Percentiles rank a stretch among this genome's conserved stretches.
phyloP scores from a whole-genome alignment of 1,284 basidiomycete species.

The Vanrija pseudolonga region DNA sequence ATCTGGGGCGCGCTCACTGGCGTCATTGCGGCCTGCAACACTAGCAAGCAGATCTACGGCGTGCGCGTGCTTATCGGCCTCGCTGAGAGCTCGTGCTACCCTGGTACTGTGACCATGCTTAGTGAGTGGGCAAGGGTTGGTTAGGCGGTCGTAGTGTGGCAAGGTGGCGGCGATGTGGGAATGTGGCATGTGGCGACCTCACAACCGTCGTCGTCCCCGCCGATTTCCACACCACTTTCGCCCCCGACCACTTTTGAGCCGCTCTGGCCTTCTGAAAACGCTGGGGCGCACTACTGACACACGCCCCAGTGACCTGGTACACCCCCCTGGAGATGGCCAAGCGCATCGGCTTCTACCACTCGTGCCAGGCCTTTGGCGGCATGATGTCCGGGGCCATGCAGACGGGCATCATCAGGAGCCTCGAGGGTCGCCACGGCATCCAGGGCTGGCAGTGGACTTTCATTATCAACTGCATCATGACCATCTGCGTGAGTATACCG shows the following conservation, averaged over 20 bases:
- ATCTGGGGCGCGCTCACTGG: slow-evolving; percentile 27
- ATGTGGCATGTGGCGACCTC: too few species aligned
- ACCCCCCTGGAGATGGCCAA: slow-evolving; percentile 25
- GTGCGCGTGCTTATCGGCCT: slow-evolving; percentile 27
- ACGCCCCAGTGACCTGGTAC: slow-evolving; percentile 23
- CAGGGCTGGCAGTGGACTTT: slow-evolving; percentile 54
- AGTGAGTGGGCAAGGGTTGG: slow-evolving; percentile 6
- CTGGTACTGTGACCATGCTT: slow-evolving; percentile 23
- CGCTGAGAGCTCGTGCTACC: slow-evolving; percentile 24
- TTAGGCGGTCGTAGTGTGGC: too few species aligned
- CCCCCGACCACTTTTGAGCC: too few species aligned
- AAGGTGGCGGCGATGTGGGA: not conserved
- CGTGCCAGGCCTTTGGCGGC: slow-evolving; percentile 14
- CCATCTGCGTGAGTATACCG: not conserved
- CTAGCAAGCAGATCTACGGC: slow-evolving; percentile 23
- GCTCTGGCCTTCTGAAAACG: too few species aligned
- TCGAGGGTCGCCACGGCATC: slow-evolving; percentile 8
- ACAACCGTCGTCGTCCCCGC: too few species aligned
- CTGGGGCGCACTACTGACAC: slow-evolving; percentile 6
- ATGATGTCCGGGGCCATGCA: slow-evolving; percentile 18
- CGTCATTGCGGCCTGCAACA: slow-evolving; percentile 22
- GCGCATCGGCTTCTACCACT: slow-evolving; percentile 22
- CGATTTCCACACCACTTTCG: too few species aligned
- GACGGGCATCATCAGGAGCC: slow-evolving; percentile 10
- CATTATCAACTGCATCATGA: slow-evolving; percentile 22